Evolutionary conservation across 2,329 filamentous ascomycete species (phyloP), one percentile per base, ranked within the genome.

Genomic region (Fusarium sp.): DNA sequence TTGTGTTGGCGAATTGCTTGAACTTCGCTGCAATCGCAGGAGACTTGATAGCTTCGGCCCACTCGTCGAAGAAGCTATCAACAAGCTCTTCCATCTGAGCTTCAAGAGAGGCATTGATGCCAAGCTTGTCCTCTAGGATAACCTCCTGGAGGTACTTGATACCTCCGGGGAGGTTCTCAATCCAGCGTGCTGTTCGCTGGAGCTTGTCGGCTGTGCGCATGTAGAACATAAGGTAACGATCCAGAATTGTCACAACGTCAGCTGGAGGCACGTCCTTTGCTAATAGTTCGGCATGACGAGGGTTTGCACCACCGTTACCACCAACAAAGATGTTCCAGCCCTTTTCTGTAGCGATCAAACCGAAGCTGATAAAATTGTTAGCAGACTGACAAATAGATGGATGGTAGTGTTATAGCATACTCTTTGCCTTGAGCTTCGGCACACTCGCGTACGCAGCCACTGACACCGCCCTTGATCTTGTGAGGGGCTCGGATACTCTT

Each of bases 381-480:
- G 68, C 16, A 8, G 15, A 9, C 8, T 23, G n/a, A 49, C 4
- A 44, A 28, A 18, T 10, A 8, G 10, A 12, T 13, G n/a, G 50
- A 33, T 10, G 8, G 37, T 8, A 13, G 41, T 26, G 28, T n/a
- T 16, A 15, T 7, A n/a, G 80, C 88, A 73, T 80, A 91, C 89
- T 97, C 94, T 80, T 97, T 97, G 79, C 91, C 95, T 76, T 97
- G 94, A 2, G 94, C 94, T 79, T 97, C 94, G 1, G 94, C 94
- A 71, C 94, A 97, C 80, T 97, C 94, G 56, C 94, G 86, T n/a
- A 97, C 93, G 69, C 94, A 97, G 13, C 94, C 94, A 56, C 91
- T 94, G 0, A 97, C 93, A 57, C 92, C 94, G 2, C 92, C 93
- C 79, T 97, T 97, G 77, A 97, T 87, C 83, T 97, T 97, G 78